Base-by-base conservation (phyloP, 805 yeast species). In the Hemisphaericaspora nanyangensis region DNA sequence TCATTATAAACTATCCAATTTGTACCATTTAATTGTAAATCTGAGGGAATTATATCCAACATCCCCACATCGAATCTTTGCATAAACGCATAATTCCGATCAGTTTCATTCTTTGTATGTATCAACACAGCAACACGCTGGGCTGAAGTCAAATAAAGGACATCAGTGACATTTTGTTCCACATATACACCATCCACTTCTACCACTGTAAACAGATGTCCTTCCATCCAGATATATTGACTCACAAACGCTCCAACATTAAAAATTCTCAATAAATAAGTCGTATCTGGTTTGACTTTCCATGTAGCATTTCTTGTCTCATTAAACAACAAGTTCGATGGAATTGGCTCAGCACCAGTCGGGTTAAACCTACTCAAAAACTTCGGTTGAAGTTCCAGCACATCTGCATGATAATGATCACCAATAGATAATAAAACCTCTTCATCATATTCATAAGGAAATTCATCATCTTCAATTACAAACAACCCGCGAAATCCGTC, bases 401-500 rank as follows among this genome's bases (percentile, higher is more conserved):
- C 71, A 34, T 73, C 64, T 22, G 66, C 61, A 52, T 81, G 86
- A 55, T 83, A 85, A 63, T 80, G 73, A 45, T 85, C 93, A 29
- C 79, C 55, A 6, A 85, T 48, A 4, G 79, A 69, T 34, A 83
- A 62, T 2, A 70, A 62, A 43, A 72, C 65, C 43, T 84, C 86
- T 45, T 80, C 75, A 52, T 83, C 90, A 44, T 70, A 82, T 10
- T 68, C 61, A 46, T 79, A 82, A 1, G 84, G 83, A 34, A 40
- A 49, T 42, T 80, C 86, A 35, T 48, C 58, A 36, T 53, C 85
- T 50, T 83, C 81, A 51, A 93, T 82, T 47, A 93, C 74, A 47
- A 91, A 76, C 15, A 77, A 67, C 54, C 82, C 93, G 66, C 89
- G 75, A 79, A 85, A 74, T 58, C 99, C 99, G 57, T 93, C 98